Evolutionary conservation across 2,329 filamentous ascomycete genomes (phyloP).

Genomic region (Didymella glomerata): DNA sequence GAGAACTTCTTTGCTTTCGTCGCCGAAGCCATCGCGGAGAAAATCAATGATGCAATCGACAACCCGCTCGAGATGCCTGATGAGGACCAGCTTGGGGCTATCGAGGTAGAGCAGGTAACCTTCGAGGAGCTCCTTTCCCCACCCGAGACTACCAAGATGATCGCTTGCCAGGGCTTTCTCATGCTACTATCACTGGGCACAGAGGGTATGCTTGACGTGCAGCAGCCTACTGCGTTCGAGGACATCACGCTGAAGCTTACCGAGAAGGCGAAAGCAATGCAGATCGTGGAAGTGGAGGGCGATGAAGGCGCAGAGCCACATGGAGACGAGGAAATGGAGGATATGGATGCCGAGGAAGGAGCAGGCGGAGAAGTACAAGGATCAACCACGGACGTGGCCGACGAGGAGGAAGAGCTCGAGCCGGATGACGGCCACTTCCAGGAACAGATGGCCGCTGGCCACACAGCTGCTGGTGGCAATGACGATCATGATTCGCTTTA

Average conservation of each 20-base stretch:
- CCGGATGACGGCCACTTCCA: constrained; percentile 33
- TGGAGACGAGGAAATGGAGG: neutral
- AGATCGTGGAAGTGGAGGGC: constrained; percentile 24
- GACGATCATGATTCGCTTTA: constrained; percentile 36
- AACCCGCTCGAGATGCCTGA: constrained; percentile 24
- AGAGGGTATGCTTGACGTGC: constrained; percentile 68
- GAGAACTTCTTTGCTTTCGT: constrained; percentile 71
- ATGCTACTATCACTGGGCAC: constrained; percentile 57
- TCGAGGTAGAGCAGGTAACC: constrained; percentile 56
- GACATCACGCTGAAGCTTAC: constrained; percentile 48
- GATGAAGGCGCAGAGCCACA: neutral
- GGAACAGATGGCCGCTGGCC: constrained; percentile 36
- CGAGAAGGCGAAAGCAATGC: constrained; percentile 30
- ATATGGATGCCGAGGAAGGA: neutral
- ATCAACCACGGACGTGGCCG: constrained; percentile 11
- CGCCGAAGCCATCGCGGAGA: constrained; percentile 55
- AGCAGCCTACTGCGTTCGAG: constrained; percentile 63
- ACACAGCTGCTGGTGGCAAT: constrained; percentile 16
- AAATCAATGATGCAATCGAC: constrained; percentile 30
- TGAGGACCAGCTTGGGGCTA: constrained; percentile 40
- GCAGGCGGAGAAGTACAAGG: constrained; percentile 4
- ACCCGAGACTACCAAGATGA: constrained; percentile 60
- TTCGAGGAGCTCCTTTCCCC: constrained; percentile 77
- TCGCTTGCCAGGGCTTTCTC: constrained; percentile 66
- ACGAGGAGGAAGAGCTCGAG: constrained; percentile 11